phyloP scores from a whole-genome alignment of 179 eudicot species.

The Patellifolia procumbens region DNA sequence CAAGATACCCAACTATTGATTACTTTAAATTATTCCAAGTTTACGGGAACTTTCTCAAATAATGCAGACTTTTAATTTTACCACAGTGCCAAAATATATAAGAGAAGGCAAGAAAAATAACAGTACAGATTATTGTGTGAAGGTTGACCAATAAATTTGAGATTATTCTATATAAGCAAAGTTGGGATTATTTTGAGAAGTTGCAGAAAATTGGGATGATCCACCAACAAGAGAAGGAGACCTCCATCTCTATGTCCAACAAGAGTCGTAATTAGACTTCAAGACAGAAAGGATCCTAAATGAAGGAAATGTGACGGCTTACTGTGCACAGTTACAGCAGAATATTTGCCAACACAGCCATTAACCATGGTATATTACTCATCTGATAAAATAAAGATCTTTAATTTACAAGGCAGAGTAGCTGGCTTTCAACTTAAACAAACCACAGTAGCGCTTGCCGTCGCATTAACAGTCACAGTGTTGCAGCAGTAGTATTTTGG shows the following conservation, averaged over 20 bases:
- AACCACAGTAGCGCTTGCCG: neutral
- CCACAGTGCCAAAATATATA: too few relatives aligned
- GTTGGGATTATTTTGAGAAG: too few relatives aligned
- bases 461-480: neutral
- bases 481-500: neutral
- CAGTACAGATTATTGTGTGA: too few relatives aligned
- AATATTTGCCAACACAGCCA: neutral
- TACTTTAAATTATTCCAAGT: too few relatives aligned
- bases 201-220: too few relatives aligned
- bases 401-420: neutral
- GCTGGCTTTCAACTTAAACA: neutral
- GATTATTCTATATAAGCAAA: too few relatives aligned
- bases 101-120: too few relatives aligned
- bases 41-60: too few relatives aligned
- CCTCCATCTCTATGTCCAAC: neutral
- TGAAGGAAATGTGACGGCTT: neutral
- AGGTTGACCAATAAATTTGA: too few relatives aligned
- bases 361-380: neutral
- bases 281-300: neutral
- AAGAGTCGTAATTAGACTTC: conserved; percentile 10
- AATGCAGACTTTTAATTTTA: too few relatives aligned
- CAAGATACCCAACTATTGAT: too few relatives aligned
- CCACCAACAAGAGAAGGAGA: neutral
- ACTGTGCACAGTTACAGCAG: neutral
- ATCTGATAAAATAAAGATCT: neutral